Conservation (phyloP, 108 stramenopile species). For the Cylindrotheca closterium region DNA sequence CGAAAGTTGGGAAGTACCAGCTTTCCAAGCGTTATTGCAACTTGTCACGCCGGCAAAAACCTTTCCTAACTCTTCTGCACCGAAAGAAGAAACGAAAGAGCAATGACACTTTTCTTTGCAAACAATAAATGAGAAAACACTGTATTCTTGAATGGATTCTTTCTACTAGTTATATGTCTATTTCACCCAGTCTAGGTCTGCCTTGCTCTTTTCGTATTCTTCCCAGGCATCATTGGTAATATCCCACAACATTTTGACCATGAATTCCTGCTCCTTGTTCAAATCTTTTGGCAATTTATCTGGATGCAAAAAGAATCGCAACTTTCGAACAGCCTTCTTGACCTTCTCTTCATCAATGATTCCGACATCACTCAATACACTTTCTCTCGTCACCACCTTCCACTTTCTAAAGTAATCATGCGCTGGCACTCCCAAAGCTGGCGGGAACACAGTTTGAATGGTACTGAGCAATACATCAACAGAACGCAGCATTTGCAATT, state of each 20-base stretch:
- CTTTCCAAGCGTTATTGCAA: conserved; percentile 65
- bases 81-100: neutral
- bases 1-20: conserved; percentile 79
- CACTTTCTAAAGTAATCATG: conserved; percentile 83
- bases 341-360: conserved; percentile 66
- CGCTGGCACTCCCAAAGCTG: conserved; percentile 60
- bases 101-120: too few species aligned
- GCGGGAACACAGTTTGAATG: conserved; percentile 82
- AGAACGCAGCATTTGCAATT: conserved; percentile 64
- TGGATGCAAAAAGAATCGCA: conserved; percentile 83
- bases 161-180: conserved; percentile 17
- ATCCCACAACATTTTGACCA: conserved; percentile 85
- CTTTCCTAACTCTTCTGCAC: conserved; percentile 30
- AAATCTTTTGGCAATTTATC: conserved; percentile 84
- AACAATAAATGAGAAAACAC: too few species aligned
- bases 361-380: conserved; percentile 19
- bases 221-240: conserved; percentile 78
- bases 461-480: conserved; percentile 66
- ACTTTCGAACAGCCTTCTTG: conserved; percentile 77
- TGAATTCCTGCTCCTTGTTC: conserved; percentile 59
- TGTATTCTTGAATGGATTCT: too few species aligned
- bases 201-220: conserved; percentile 63
- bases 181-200: conserved; percentile 61
- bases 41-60: conserved; percentile 63
- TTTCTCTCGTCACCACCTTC: conserved; percentile 51